Base-by-base conservation (phyloP, 371 early-diverging fungal species). In the Capillidium rhysosporum region DNA sequence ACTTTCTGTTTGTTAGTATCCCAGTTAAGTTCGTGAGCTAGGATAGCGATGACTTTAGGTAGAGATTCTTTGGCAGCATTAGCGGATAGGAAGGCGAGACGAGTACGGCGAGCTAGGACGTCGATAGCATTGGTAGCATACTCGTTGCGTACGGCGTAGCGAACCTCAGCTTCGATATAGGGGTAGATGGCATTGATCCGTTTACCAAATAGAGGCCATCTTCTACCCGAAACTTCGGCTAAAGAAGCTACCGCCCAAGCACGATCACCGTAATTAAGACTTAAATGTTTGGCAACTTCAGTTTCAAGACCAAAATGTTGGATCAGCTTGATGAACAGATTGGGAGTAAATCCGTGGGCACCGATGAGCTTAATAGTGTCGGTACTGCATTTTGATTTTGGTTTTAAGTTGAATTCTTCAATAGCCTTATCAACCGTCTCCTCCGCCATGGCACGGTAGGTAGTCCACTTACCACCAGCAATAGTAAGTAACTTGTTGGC, bases 381-480 rank as follows among this genome's bases (percentile, higher is more conserved):
- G 18, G 98, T 96, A 21, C 61, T 59, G 65, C 82, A 86, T n/a
- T 63, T 61, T n/a, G 59, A 56, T 1, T 49, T 54, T 1, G 84
- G 80, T 31, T 69, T 60, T 25, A 86, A 70, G 5, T 55, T 52
- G 41, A 62, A 65, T 46, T 56, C 70, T 54, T 79, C 64, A 34
- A 98, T 78, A 14, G 98, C 98, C 55, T 70, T 63, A 63, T 96
- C 92, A 31, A 98, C 79, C 0, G 98, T 88, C 60, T 98, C 96
- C 61, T 92, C 77, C 24, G 99, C 99, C 98, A 98, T 98, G 55
- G 83, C 82, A 58, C 99, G 83, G 69, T 92, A 98, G 0, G 98
- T 98, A 0, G 99, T 99, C 99, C 99, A 99, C 66, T 99, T 99
- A 52, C 99, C 99, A 57, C 99, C 99, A 18, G 98, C 88, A 62